phyloP scores from a whole-genome alignment of 164 flowering plant species.

The Brasenia schreberi region DNA sequence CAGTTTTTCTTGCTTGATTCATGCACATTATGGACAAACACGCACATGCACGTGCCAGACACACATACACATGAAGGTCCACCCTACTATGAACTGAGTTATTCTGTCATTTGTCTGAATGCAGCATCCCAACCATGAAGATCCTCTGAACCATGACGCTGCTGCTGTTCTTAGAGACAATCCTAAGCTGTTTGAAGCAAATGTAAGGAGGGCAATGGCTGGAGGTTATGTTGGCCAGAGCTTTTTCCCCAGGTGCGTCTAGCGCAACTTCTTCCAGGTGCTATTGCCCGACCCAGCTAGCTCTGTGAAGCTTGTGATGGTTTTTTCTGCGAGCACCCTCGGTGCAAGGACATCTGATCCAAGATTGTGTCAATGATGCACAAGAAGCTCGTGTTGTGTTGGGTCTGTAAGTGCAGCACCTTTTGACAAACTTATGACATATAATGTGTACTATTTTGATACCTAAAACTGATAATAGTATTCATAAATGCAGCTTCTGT shows the following conservation, averaged over 20 bases:
- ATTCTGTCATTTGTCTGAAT: slow-evolving; percentile 2
- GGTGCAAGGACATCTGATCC: not conserved
- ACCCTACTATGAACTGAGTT: too few species aligned
- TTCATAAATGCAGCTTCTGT: too few species aligned
- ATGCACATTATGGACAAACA: too few species aligned
- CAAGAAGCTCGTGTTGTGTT: too few species aligned
- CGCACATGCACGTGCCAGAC: too few species aligned
- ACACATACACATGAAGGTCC: too few species aligned
- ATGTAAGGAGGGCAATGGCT: slow-evolving; percentile 67
- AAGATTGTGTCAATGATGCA: not conserved
- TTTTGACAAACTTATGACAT: not conserved
- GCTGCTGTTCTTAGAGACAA: slow-evolving; percentile 69
- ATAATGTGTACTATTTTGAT: not conserved
- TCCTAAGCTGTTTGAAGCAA: slow-evolving; percentile 50
- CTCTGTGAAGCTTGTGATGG: not conserved
- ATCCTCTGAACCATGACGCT: slow-evolving; percentile 72
- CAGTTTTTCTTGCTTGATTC: too few species aligned
- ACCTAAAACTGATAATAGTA: too few species aligned
- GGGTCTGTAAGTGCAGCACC: not conserved
- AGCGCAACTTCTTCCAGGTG: slow-evolving; percentile 2
- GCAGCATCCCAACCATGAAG: slow-evolving; percentile 70
- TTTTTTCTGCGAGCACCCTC: not conserved
- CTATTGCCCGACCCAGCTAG: not conserved
- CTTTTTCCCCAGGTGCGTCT: slow-evolving; percentile 42
- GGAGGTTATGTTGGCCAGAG: slow-evolving; percentile 64